Evolutionary conservation across 345 rosid species (phyloP), one percentile per base, ranked within the genome.

Genomic region (Lumnitzera littorea): DNA sequence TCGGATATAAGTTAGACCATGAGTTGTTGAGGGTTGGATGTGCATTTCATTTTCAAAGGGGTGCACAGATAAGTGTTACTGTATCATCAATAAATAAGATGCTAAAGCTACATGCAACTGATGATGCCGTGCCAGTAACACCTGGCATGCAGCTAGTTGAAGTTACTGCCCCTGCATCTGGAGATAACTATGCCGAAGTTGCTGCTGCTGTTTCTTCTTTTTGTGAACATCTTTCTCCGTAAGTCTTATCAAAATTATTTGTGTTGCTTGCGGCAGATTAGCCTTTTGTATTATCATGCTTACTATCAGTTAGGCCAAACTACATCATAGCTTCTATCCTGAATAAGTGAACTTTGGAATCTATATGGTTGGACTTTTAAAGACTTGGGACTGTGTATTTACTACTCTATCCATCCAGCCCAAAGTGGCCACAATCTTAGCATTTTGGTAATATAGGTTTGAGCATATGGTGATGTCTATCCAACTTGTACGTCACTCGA

Each of bases 121-220:
- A 90, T 53, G 99, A 94, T 62, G 96, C 97, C 43, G 78, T 90
- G 41, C 91, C 97, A 0, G 95, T 90, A 48, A 90, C 97, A 1
- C 99, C 91, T 11, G 97, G 99, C n/a, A 90, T 94, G 69, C 96
- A 94, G 81, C 66, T 94, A 56, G 99, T 94, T 25, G 99, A 90
- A 72, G 97, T 90, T 48, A 94, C 95, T 7, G 96, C 97, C 52
- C 92, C 97, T 36, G 95, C 99, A 53, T 74, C 89, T 16, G 70
- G 97, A 10, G 99, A 83, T 76, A 94, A 84, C 49, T 94, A 90
- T 73, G 68, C 70, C 9, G 99, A 94, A 72, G 91, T 94, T 11
- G 95, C 55, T 27, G 74, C 91, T 54, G 86, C 96, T 0, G 70
- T 94, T 58, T 76, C 95, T 13, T 94, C 97, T 3, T 90, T 94